phyloP scores from a whole-genome alignment of 495 filamentous ascomycete genomes.

The Pseudoneurospora amorphoporcata region DNA sequence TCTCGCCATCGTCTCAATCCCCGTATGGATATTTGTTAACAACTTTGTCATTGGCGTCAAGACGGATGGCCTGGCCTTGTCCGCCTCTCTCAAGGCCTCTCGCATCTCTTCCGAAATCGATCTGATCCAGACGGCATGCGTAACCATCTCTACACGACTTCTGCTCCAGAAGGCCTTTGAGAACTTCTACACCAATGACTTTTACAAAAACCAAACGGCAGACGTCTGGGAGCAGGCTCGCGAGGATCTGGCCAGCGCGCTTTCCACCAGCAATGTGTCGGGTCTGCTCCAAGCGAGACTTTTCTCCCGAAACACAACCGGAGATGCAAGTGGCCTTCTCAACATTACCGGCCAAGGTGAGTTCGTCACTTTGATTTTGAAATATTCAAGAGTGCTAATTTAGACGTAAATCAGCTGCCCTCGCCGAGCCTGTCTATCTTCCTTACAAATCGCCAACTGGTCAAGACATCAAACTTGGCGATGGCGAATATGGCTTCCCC shows the following conservation, averaged over 20 bases:
- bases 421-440: slow-evolving; percentile 33
- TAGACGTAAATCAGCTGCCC: slow-evolving; percentile 4
- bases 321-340: slow-evolving; percentile 40
- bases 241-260: slow-evolving; percentile 51
- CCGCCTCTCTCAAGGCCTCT: slow-evolving; percentile 75
- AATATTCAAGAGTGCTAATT: too few relatives aligned
- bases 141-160: slow-evolving; percentile 56
- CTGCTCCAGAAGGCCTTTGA: slow-evolving; percentile 52
- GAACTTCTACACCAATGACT: slow-evolving; percentile 41
- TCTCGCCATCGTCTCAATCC: slow-evolving; percentile 43
- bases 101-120: slow-evolving; percentile 67
- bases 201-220: slow-evolving; percentile 32
- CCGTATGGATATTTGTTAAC: slow-evolving; percentile 62
- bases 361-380: too few relatives aligned
- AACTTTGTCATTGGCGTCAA: slow-evolving; percentile 57
- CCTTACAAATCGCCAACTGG: slow-evolving; percentile 51
- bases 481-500: slow-evolving; percentile 52
- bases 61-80: slow-evolving; percentile 53
- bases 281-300: slow-evolving; percentile 56
- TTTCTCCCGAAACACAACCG: slow-evolving; percentile 53
- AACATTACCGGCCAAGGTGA: slow-evolving; percentile 43
- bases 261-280: slow-evolving; percentile 40
- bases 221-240: slow-evolving; percentile 40
- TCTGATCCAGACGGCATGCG: slow-evolving; percentile 59
- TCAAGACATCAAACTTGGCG: slow-evolving; percentile 44